phyloP scores from a whole-genome alignment of 352 stramenopile species.

The Phytophthora multivora region DNA sequence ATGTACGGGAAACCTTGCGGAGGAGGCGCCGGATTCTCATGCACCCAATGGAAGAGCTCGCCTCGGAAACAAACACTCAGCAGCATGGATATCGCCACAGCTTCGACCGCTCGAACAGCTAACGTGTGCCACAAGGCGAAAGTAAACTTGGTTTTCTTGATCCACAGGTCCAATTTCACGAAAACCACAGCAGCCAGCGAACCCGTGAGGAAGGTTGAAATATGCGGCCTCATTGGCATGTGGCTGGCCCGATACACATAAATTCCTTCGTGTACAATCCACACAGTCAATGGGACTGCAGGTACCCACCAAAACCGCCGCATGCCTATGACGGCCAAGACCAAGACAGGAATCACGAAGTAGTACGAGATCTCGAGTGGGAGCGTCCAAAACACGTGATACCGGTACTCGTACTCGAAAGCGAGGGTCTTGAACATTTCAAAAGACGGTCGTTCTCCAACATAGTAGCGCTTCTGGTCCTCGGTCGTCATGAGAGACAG shows the following conservation, averaged over 20 bases:
- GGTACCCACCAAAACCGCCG: constrained; percentile 30
- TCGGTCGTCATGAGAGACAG: constrained; percentile 34
- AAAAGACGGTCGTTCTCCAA: constrained; percentile 20
- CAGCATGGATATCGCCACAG: constrained; percentile 22
- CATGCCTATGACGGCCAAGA: constrained; percentile 22
- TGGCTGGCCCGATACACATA: constrained; percentile 29
- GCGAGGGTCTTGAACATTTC: constrained; percentile 44
- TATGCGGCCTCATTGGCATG: constrained; percentile 29
- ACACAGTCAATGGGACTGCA: constrained; percentile 22
- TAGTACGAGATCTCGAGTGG: constrained; percentile 32
- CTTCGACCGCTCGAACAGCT: constrained; percentile 28
- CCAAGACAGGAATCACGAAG: constrained; percentile 44
- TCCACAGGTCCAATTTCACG: constrained; percentile 21
- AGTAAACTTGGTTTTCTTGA: constrained; percentile 23
- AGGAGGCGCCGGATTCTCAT: constrained; percentile 20
- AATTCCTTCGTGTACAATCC: constrained; percentile 26
- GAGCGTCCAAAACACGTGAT: constrained; percentile 40
- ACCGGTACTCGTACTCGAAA: constrained; percentile 38
- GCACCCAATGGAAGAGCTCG: constrained; percentile 28
- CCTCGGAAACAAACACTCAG: constrained; percentile 35
- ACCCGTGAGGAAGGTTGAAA: constrained; percentile 45
- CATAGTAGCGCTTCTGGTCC: constrained; percentile 35
- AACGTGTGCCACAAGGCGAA: constrained; percentile 23
- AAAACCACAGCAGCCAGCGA: constrained; percentile 43
- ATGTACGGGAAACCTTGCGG: constrained; percentile 25